phyloP scores from a whole-genome alignment of 768 basidiomycete genomes.

The Podaxis sp. region DNA sequence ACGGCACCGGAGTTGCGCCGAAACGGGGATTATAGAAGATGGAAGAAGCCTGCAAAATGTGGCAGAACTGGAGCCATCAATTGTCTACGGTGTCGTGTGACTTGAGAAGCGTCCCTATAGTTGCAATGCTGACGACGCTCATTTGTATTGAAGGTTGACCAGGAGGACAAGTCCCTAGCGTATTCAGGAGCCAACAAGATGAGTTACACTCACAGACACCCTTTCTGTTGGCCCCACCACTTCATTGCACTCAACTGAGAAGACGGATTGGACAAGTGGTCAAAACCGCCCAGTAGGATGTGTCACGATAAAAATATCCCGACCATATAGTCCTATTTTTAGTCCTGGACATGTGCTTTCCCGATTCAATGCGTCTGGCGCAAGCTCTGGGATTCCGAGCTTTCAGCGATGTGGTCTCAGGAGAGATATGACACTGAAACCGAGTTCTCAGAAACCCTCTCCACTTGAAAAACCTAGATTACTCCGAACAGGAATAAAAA shows the following conservation, averaged over 20 bases:
- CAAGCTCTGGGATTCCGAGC: not conserved
- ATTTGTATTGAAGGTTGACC: not conserved
- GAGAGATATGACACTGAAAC: not conserved
- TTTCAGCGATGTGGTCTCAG: not conserved
- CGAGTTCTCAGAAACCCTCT: not conserved
- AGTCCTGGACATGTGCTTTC: not conserved
- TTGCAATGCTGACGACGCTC: not conserved
- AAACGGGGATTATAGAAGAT: not conserved
- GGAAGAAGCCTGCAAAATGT: not conserved
- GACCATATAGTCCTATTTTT: not conserved
- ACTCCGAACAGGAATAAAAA: slow-evolving; percentile 1
- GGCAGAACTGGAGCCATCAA: not conserved
- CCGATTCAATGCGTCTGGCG: not conserved
- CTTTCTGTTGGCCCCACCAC: too few species aligned
- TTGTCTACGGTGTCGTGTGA: not conserved
- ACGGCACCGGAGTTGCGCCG: not conserved
- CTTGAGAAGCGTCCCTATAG: not conserved
- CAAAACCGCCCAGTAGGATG: too few species aligned
- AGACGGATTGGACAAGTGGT: too few species aligned
- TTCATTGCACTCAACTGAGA: too few species aligned
- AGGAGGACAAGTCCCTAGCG: not conserved
- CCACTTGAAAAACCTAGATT: not conserved
- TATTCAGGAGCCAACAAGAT: not conserved
- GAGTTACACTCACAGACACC: not conserved
- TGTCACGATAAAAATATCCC: too few species aligned